phyloP scores from a whole-genome alignment of 1,284 basidiomycete genomes.

The Leucoagaricus sp. region DNA sequence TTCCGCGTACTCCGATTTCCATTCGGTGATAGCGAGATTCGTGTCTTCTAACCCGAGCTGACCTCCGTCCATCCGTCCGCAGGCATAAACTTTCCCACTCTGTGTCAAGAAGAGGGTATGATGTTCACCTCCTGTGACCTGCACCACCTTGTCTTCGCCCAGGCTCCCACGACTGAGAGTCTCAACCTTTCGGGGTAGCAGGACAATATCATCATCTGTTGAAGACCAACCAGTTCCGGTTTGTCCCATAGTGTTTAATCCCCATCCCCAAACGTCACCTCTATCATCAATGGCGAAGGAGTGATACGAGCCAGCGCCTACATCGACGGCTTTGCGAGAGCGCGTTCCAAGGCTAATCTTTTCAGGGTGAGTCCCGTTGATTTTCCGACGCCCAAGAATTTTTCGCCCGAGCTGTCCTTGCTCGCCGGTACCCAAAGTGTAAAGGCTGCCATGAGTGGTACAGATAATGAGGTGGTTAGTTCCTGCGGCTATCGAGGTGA shows the following conservation, averaged over 20 bases:
- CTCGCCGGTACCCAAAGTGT: slow-evolving; percentile 87
- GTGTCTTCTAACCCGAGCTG: slow-evolving; percentile 77
- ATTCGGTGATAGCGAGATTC: slow-evolving; percentile 37
- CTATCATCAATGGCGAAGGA: slow-evolving; percentile 87
- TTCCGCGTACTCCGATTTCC: slow-evolving; percentile 40
- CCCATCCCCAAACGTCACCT: slow-evolving; percentile 90
- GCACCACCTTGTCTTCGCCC: slow-evolving; percentile 66
- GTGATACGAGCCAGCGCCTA: slow-evolving; percentile 84
- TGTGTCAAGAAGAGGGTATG: slow-evolving; percentile 88
- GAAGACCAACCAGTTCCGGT: slow-evolving; percentile 46
- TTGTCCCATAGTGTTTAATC: slow-evolving; percentile 73
- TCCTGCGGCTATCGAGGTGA: slow-evolving; percentile 77
- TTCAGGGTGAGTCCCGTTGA: slow-evolving; percentile 82
- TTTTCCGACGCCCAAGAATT: slow-evolving; percentile 81
- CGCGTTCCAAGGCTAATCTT: slow-evolving; percentile 74
- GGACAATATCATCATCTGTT: slow-evolving; percentile 55
- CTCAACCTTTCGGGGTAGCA: slow-evolving; percentile 69
- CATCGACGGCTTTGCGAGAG: slow-evolving; percentile 66
- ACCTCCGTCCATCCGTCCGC: slow-evolving; percentile 76
- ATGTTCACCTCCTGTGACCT: slow-evolving; percentile 80
- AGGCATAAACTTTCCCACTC: slow-evolving; percentile 82
- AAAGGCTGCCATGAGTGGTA: slow-evolving; percentile 83
- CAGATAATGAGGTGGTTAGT: slow-evolving; percentile 88
- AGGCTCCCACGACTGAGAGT: slow-evolving; percentile 69
- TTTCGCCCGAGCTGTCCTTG: slow-evolving; percentile 86